phyloP scores from a whole-genome alignment of 2,329 filamentous ascomycete genomes.

The Fusarium dlaminii region DNA sequence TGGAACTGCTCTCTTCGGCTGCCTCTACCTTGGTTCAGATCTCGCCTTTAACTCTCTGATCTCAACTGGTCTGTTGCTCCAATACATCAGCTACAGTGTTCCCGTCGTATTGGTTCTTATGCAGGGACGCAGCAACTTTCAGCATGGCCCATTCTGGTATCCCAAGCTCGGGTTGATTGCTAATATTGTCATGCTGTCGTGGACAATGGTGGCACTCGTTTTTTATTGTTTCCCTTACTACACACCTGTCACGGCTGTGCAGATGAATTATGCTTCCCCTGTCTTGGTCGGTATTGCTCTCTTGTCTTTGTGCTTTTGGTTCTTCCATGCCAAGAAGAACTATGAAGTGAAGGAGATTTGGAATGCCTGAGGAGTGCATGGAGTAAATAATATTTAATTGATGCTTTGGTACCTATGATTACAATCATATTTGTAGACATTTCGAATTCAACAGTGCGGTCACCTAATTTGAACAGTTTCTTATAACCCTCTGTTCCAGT shows the following conservation, averaged over 20 bases:
- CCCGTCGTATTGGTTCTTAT: neutral
- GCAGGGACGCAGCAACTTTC: neutral
- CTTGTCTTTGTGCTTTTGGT: neutral
- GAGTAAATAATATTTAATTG: no score
- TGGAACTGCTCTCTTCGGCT: neutral
- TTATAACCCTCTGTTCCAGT: neutral
- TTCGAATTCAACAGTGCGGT: no score
- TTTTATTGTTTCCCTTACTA: slow-evolving; percentile 13
- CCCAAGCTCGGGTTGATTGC: neutral
- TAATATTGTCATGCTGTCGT: neutral
- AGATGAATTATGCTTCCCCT: slow-evolving; percentile 5
- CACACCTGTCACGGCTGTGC: neutral
- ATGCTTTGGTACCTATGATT: no score
- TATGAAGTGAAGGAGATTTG: neutral
- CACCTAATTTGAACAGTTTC: rapidly evolving
- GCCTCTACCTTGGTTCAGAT: neutral
- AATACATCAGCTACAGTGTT: slow-evolving; percentile 7
- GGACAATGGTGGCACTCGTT: neutral
- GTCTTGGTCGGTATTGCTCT: neutral
- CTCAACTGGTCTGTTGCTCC: neutral
- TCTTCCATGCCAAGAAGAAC: neutral
- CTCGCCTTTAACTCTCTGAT: slow-evolving; percentile 5
- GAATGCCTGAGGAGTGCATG: neutral
- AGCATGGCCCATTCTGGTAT: slow-evolving; percentile 6
- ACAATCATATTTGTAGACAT: no score